phyloP scores from a whole-genome alignment of 371 early-diverging fungal genomes.

The Rhizomucor miehei region DNA sequence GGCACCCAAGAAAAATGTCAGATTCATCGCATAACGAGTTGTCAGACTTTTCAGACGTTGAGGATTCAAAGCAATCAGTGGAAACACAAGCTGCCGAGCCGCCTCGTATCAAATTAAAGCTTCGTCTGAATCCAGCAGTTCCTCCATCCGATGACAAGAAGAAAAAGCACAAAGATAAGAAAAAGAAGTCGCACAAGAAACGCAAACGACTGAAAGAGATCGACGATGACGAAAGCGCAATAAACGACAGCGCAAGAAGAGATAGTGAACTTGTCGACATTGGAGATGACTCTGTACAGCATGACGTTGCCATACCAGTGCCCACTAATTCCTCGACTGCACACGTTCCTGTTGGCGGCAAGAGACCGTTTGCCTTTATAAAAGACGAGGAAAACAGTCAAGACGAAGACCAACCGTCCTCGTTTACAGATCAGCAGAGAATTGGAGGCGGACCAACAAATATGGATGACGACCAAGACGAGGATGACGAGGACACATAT shows the following conservation, averaged over 20 bases:
- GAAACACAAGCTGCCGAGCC: constrained; percentile 2
- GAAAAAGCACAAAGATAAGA: constrained; percentile 35
- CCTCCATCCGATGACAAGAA: constrained; percentile 13
- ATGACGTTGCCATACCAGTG: not conserved
- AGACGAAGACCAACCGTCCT: not conserved
- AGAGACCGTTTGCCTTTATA: constrained; percentile 27
- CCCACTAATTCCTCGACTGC: constrained; percentile 8
- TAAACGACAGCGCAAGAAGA: not conserved
- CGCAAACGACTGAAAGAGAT: constrained; percentile 24
- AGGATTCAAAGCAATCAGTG: not conserved
- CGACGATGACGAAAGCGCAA: constrained; percentile 10
- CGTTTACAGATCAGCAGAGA: too few relatives aligned
- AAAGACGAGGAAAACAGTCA: constrained; percentile 17
- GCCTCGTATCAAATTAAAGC: constrained; percentile 36
- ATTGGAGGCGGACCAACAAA: not conserved
- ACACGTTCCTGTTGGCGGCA: constrained; percentile 22
- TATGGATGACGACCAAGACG: not conserved
- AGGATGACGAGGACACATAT: not conserved
- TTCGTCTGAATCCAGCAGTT: constrained; percentile 28
- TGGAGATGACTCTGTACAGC: constrained; percentile 11
- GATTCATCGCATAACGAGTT: not conserved
- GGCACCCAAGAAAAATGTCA: not conserved
- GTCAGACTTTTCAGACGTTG: constrained; percentile 4
- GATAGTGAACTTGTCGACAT: constrained; percentile 19
- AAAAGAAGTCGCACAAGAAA: constrained; percentile 41